Conservation (phyloP, 371 early-diverging fungal species). For the Rhizopus sp. region DNA sequence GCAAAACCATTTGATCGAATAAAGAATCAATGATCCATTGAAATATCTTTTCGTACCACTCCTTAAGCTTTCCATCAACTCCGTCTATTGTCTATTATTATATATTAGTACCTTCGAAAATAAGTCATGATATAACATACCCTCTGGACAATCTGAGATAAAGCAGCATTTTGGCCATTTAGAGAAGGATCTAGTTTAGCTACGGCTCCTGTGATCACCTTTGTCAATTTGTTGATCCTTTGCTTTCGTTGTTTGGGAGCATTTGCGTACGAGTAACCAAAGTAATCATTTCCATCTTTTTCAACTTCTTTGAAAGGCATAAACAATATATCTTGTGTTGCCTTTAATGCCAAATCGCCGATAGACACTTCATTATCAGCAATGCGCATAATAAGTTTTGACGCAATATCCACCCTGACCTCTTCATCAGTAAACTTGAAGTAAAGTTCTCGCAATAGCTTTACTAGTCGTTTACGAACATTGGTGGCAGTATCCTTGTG, state of each 20-base stretch:
- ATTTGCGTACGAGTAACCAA: conserved; percentile 35
- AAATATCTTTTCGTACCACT: conserved; percentile 47
- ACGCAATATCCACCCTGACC: conserved; percentile 72
- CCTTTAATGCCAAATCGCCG: conserved; percentile 71
- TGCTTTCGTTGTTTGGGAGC: conserved; percentile 41
- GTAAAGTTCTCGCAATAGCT: conserved; percentile 75
- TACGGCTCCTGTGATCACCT: conserved; percentile 51
- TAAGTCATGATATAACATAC: conserved; percentile 9
- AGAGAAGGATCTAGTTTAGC: conserved; percentile 31
- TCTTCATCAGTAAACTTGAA: conserved; percentile 43
- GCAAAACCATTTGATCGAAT: conserved; percentile 58
- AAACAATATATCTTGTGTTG: conserved; percentile 76
- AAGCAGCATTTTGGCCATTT: conserved; percentile 20
- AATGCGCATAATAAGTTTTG: conserved; percentile 72
- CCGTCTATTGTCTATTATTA: conserved; percentile 30
- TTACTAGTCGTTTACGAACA: conserved; percentile 87
- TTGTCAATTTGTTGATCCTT: conserved; percentile 41
- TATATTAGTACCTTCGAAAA: not conserved
- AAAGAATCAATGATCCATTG: conserved; percentile 71
- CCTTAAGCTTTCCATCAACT: conserved; percentile 33
- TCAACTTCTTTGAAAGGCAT: conserved; percentile 48
- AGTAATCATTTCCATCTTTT: conserved; percentile 36
- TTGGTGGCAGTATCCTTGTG: conserved; percentile 78
- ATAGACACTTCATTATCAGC: conserved; percentile 81
- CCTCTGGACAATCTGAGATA: conserved; percentile 39